phyloP scores from a whole-genome alignment of 495 filamentous ascomycete genomes.

The Penicillium arizonense region DNA sequence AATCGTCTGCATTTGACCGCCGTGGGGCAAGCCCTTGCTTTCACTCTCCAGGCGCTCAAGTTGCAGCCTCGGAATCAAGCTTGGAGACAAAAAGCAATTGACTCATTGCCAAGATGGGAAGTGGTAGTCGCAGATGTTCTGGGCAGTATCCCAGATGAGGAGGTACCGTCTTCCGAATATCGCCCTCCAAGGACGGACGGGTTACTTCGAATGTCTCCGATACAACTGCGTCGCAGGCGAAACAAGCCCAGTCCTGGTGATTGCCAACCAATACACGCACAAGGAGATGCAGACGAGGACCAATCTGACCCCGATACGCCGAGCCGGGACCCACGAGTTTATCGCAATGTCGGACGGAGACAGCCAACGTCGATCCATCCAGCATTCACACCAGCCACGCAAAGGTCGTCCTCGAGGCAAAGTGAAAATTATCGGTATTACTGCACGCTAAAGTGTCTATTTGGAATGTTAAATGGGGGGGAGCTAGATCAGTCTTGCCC shows the following conservation, averaged over 20 bases:
- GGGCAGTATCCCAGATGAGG: no score
- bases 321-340: conserved; percentile 1
- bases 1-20: conserved; percentile 19
- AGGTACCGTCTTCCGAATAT: no score
- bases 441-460: conserved; percentile 43
- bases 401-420: neutral
- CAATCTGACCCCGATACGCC: conserved; percentile 7
- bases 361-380: neutral
- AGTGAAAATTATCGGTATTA: conserved; percentile 14
- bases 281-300: neutral
- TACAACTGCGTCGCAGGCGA: conserved; percentile 11
- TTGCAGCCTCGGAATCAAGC: no score
- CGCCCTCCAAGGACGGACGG: no score
- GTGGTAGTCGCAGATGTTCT: no score
- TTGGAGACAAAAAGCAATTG: no score
- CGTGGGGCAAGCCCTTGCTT: no score
- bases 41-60: no score
- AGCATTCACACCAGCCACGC: neutral
- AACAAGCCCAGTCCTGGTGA: neutral
- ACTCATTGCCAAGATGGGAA: no score
- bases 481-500: conserved; percentile 38
- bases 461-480: conserved; percentile 27
- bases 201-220: conserved; percentile 16
- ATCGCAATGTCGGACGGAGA: neutral
- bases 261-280: neutral